Evolutionary conservation across 2,329 filamentous ascomycete genomes (phyloP).

Genomic region (Fulvia fulva): DNA sequence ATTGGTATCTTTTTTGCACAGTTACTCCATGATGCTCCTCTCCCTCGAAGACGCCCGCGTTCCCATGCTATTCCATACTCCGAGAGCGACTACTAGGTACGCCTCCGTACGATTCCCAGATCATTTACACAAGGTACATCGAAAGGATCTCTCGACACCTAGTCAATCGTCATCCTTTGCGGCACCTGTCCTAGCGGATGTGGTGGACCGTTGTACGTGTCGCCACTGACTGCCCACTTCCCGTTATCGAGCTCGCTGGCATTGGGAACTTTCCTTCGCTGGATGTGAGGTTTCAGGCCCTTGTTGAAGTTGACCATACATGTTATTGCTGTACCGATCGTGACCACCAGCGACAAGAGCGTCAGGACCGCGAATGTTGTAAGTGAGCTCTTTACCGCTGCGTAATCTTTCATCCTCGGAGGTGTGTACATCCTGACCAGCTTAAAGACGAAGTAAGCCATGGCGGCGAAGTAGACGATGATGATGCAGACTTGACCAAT

Average conservation of each 20-base stretch:
- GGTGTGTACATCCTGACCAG: conserved; percentile 86
- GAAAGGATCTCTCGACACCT: not conserved
- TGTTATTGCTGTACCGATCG: conserved; percentile 79
- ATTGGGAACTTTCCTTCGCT: conserved; percentile 32
- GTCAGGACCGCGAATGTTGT: conserved; percentile 94
- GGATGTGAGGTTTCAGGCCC: conserved; percentile 82
- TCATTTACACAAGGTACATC: not conserved
- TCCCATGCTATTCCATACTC: not conserved
- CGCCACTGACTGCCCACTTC: conserved; percentile 16
- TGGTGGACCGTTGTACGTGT: conserved; percentile 24
- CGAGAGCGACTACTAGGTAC: too few species aligned
- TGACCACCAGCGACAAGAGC: conserved; percentile 80
- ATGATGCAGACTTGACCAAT: conserved; percentile 74
- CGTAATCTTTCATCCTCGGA: conserved; percentile 54
- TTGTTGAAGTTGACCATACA: conserved; percentile 89
- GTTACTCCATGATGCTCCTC: not conserved
- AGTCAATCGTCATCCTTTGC: conserved; percentile 48
- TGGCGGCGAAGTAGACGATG: conserved; percentile 76
- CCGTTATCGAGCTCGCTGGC: conserved; percentile 15
- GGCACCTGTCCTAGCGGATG: conserved; percentile 31
- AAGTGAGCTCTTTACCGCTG: conserved; percentile 75
- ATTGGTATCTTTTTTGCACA: conserved; percentile 1
- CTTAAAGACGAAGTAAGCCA: conserved; percentile 98
- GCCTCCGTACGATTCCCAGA: not conserved
- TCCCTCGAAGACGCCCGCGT: not conserved